phyloP scores from a whole-genome alignment of 306 rosid genomes.

The Cotoneaster glaucophyllus region DNA sequence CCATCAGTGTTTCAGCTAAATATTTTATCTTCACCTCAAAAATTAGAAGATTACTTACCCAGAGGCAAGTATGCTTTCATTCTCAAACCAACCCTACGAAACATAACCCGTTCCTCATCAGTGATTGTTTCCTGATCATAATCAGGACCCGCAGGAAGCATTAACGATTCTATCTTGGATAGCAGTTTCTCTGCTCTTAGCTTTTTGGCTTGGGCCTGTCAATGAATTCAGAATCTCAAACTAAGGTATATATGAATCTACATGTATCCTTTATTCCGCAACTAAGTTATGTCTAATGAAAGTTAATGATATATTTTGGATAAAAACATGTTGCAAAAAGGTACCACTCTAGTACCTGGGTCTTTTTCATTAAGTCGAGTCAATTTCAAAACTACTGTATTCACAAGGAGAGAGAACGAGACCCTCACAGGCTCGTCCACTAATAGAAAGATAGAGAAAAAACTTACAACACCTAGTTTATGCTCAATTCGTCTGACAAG shows the following conservation, averaged over 20 bases:
- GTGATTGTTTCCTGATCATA: slow-evolving; percentile 83
- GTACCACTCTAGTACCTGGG: neutral
- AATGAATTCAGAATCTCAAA: slow-evolving; percentile 25
- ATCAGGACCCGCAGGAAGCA: slow-evolving; percentile 80
- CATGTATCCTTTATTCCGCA: neutral
- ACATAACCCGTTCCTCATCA: slow-evolving; percentile 92
- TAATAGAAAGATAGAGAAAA: neutral
- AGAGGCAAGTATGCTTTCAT: slow-evolving; percentile 89
- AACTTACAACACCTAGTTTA: slow-evolving; percentile 67
- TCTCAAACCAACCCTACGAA: slow-evolving; percentile 76
- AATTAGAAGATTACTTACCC: slow-evolving; percentile 48
- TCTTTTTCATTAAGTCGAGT: too few relatives aligned
- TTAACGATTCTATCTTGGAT: slow-evolving; percentile 61
- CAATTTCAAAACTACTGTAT: too few relatives aligned
- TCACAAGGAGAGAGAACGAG: neutral
- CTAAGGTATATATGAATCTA: neutral
- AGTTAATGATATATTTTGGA: neutral
- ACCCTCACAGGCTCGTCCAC: neutral
- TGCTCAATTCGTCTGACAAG: slow-evolving; percentile 60
- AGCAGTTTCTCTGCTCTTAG: slow-evolving; percentile 70
- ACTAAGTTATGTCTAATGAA: neutral
- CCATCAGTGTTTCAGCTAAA: slow-evolving; percentile 16
- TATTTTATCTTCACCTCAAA: slow-evolving; percentile 11
- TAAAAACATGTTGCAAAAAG: neutral
- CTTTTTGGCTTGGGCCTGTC: slow-evolving; percentile 74